Evolutionary conservation across 306 rosid species (phyloP), one percentile per base, ranked within the genome.

Genomic region (Cyamopsis tetragonoloba): DNA sequence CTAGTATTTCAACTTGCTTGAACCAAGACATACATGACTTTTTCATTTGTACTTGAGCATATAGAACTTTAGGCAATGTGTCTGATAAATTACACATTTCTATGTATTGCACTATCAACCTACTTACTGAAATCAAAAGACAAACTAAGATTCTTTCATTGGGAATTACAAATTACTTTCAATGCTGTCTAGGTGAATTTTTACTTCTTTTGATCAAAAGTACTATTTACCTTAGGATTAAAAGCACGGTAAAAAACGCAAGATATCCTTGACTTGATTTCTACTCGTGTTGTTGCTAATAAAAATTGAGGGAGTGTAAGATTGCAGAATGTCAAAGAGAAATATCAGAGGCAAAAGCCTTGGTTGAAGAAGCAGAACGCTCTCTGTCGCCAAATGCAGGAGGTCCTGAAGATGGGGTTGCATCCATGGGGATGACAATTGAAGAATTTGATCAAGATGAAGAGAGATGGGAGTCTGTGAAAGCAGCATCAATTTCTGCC

Each of bases 301-400:
- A 35, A 43, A 70, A 74, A 48, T 22, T 57, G 44, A 17, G 35
- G 59, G 43, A 4, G 15, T 47, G 47, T 7, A 77, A 88, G 98
- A 87, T 86, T 78, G 96, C 66, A 54, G 93, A 89, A 79, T 86
- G 91, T 68, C 91, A 92, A 58, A 85, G 74, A 79, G 93, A 89
- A 81, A 89, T 87, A 81, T 49, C 68, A 20, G 85, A 81, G 77
- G 98, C 96, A 43, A 87, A 85, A 84, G 76, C 79, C 26, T 48
- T 81, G 89, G 79, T 87, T 41, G 91, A 86, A 57, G 85, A 84
- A 73, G 98, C 98, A 20, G 83, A 92, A 67, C 79, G 86, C 50
- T 66, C 89, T 23, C 83, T 92, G 14, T 66, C 79, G 1, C 74
- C 38, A 62, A 73, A 58, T 46, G 84, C 9, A 18, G 63, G 70